Base-by-base conservation (phyloP, 768 basidiomycete species). In the Auricularia sp. region DNA sequence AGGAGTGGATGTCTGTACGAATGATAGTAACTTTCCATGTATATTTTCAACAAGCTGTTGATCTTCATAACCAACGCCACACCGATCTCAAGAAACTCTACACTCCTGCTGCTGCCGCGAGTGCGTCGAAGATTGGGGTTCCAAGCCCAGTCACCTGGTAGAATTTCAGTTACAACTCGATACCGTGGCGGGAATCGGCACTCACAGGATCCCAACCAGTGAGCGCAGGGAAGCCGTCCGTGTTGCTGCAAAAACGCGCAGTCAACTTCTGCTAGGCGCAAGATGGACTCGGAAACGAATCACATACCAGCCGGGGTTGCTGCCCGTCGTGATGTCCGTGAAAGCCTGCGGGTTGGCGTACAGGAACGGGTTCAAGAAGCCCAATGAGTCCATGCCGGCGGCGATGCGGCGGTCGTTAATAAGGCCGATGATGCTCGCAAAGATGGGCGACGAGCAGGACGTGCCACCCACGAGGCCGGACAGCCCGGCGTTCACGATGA, bases 361-460 rank as follows among this genome's bases (percentile, higher is more conserved):
- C 65, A 77, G 65, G 71, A 73, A 75, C 44, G 76, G 75, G 70
- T 77, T 77, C 65, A 77, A 65, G 70, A 76, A 77, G 2, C 76
- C 77, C 33, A 77, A 70, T 11, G 69, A 64, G 13, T 65, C 42
- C 65, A 71, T 72, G 51, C 75, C 75, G 5, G 68, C 67, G 11
- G 71, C 70, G 37, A 71, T 63, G 37, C 75, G 76, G 51, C 70
- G 58, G 67, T 74, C 76, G 64, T 77, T 78, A 35, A 77, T 65
- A 34, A 78, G 71, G 42, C 72, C 62, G 64, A 77, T 67, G 61
- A 75, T 68, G 67, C 71, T 51, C 34, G 75, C 74, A 64, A 74
- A 75, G 47, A 73, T 74, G 18, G 76, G 76, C 61, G 70, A 71
- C 45, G 75, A 73, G 68, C 72, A 73, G 61, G 71, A 73, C 18